Evolutionary conservation across 2,329 filamentous ascomycete genomes (phyloP).

Genomic region (Colletotrichum theobromicola): DNA sequence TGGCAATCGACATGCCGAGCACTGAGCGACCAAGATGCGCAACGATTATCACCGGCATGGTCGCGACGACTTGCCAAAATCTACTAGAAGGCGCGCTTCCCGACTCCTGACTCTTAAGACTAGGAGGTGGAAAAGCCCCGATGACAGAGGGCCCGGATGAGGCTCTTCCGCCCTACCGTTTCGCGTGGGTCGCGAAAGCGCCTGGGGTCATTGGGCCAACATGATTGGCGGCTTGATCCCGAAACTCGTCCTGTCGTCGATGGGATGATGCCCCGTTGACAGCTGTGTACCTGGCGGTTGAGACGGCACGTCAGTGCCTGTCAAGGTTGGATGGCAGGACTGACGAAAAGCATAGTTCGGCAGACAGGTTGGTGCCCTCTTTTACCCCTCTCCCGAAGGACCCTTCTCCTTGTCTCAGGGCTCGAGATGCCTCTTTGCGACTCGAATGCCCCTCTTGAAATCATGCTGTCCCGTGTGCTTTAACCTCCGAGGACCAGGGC

Average conservation of each 20-base stretch:
- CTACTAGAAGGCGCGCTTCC: background rate
- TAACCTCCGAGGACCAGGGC: background rate
- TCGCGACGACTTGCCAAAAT: conserved; percentile 6
- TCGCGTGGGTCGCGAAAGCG: background rate
- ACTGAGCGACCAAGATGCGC: background rate
- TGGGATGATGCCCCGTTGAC: conserved; percentile 11
- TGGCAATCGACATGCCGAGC: background rate
- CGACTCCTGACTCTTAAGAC: background rate
- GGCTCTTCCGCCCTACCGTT: conserved; percentile 2
- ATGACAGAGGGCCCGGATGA: background rate
- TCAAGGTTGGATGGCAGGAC: conserved; percentile 12
- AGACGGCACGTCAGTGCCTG: background rate
- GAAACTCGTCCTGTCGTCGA: background rate
- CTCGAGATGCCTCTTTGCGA: background rate
- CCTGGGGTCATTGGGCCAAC: background rate
- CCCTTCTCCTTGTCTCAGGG: background rate
- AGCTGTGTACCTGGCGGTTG: background rate
- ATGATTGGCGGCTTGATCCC: background rate
- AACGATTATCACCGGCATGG: background rate
- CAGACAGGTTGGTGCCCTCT: background rate
- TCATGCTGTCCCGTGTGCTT: background rate
- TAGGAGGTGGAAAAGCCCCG: background rate
- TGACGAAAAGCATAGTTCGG: background rate
- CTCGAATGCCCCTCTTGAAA: background rate
- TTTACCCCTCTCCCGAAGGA: background rate